Evolutionary conservation across 2,329 filamentous ascomycete genomes (phyloP), one percentile per base, ranked within the genome.

Genomic region (Tolypocladium capitatum): DNA sequence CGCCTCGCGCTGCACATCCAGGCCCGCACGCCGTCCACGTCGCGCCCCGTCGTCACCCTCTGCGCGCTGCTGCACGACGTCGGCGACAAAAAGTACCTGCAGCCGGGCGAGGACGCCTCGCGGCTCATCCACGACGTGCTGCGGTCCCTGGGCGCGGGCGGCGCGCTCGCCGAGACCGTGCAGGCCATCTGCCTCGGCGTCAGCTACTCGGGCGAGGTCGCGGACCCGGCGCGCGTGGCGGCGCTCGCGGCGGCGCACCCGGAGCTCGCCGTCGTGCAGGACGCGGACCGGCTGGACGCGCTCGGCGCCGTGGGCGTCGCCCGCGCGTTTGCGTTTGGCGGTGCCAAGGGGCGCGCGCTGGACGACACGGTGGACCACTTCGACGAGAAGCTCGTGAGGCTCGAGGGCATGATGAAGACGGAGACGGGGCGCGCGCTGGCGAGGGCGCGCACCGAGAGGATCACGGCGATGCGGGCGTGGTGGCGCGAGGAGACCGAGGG

Each of bases 271-370:
- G 78, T 94, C 43, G 88, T 96, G 31, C 90, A 96, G 67, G 91
- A 96, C 64, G 90, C 90, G 4, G 91, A 96, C 68, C 75, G 90
- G 7, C 71, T 97, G n/a, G 91, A 97, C 66, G 86, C 89, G 4
- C 81, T 96, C 45, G 91, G 90, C 1, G 87, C 86, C 0, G 78
- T 96, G 30, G 91, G 91, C 0, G 82, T 95, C 48, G 90, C 79
- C 2, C 72, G 91, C 40, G 79, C 60, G 7, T 69, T 69, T 55
- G 59, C 65, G 4, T 96, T 81, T 62, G 80, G 84, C 0, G 89
- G 83, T 0, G 83, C 81, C 11, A 79, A 75, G 62, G 63, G 64
- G 5, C 68, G 70, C 24, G 74, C 71, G 40, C 67, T 94, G 72
- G 72, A 73, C 35, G 76, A 79, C 43, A 79, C 81, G 6, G 77